These are phyloP conservation scores for Pythium aquatile DNA, from an alignment of 352 stramenopile species.

Conservation along the genomic window DNA sequence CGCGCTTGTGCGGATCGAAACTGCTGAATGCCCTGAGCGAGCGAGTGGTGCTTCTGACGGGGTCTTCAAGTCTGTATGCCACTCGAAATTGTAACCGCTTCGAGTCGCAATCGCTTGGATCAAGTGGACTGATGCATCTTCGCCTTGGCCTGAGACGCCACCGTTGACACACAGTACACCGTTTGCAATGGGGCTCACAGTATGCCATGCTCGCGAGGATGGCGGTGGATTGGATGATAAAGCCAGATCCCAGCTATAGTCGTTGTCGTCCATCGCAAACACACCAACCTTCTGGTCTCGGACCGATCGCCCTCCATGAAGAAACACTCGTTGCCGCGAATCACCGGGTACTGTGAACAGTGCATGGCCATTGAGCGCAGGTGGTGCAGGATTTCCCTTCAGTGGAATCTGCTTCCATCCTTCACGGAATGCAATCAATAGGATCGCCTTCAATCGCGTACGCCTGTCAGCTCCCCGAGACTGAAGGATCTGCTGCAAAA, in stretches of 20 bases:
- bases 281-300: slow-evolving; percentile 53
- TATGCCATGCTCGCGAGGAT: slow-evolving; percentile 61
- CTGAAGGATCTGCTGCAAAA: slow-evolving; percentile 34
- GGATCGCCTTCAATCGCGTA: slow-evolving; percentile 31
- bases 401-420: slow-evolving; percentile 48
- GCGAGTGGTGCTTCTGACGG: background rate
- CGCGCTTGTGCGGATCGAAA: slow-evolving; percentile 24
- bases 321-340: slow-evolving; percentile 25
- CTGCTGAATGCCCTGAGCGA: slow-evolving; percentile 52
- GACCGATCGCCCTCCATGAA: slow-evolving; percentile 61
- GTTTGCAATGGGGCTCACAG: slow-evolving; percentile 31
- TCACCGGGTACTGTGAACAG: slow-evolving; percentile 38
- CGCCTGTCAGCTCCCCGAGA: slow-evolving; percentile 9
- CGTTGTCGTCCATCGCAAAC: slow-evolving; percentile 43
- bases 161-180: slow-evolving; percentile 47
- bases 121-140: slow-evolving; percentile 49
- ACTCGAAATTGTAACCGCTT: slow-evolving; percentile 4
- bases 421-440: slow-evolving; percentile 35
- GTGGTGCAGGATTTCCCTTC: slow-evolving; percentile 63
- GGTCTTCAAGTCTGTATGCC: background rate
- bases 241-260: slow-evolving; percentile 53
- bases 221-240: slow-evolving; percentile 28
- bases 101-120: slow-evolving; percentile 14
- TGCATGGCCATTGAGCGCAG: slow-evolving; percentile 59
- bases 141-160: slow-evolving; percentile 53